Base-by-base conservation (phyloP, 129 eudicot species). In the Dittrichia graveolens region DNA sequence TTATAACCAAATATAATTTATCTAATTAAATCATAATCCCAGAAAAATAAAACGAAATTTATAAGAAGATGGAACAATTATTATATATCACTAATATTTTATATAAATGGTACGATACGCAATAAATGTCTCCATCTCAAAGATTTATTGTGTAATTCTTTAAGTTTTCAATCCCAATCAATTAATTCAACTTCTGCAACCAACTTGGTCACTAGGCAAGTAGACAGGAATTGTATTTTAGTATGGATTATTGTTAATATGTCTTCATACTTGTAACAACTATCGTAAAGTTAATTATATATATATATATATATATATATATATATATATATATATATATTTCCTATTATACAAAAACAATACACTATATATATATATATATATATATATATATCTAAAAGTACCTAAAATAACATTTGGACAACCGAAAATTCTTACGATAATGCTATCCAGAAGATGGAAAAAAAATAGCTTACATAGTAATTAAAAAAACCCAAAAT, bases 91-190 rank as follows among this genome's bases (percentile, higher is more conserved):
- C 5, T 48, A 48, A 48, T 13, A 46, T 46, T 35, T 58, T 34
- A 4, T 58, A 11, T 58, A 11, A 3, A 35, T 58, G 9, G 15
- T 31, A 58, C 31, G 64, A 58, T 39, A 61, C 8, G 16, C 35
- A 40, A 40, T 63, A 40, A 18, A 71, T 56, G 75, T 70, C 75
- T 12, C 63, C 4, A 71, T 71, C 65, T 19, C 56, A 71, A 2
- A 56, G 54, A 55, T 55, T 53, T 55, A n/a, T 31, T 57, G 43
- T 54, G 42, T 14, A 55, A 7, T 71, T 71, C 57, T 55, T 71
- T 16, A 58, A 41, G 34, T 39, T 41, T n/a, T 34, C 11, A 56
- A 7, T 55, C 42, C 8, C 42, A 69, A 43, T 56, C 42, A 31
- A 71, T n/a, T n/a, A 31, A 71, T 8, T n/a, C 12, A 31, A 71